A percentile compares a stretch with the other conserved stretches of the same genome.
phyloP scores from a whole-genome alignment of 2,329 filamentous ascomycete species.

The Coniochaeta pulveracea region DNA sequence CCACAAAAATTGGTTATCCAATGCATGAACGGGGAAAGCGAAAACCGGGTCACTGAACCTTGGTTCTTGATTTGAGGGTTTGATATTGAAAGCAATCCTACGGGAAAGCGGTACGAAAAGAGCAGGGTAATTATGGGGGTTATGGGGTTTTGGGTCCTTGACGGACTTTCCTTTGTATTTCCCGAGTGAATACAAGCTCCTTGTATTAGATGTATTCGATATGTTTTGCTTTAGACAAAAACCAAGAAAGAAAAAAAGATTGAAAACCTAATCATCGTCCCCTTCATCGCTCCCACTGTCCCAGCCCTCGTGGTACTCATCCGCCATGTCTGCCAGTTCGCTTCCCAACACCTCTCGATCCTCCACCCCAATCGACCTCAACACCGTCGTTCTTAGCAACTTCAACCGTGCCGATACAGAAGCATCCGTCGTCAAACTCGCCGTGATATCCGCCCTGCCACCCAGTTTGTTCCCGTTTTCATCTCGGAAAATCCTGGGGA shows the following conservation, averaged over 20 bases:
- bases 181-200: no score
- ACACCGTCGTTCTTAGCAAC: constrained; percentile 50
- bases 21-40: no score
- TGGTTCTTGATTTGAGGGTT: no score
- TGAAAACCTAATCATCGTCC: constrained; percentile 39
- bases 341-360: constrained; percentile 79
- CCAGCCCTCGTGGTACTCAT: constrained; percentile 86
- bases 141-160: no score
- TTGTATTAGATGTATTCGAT: no score
- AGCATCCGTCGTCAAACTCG: constrained; percentile 63
- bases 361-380: constrained; percentile 55
- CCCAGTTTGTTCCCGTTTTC: constrained; percentile 21
- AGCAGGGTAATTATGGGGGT: no score
- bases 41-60: no score
- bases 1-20: no score
- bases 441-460: constrained; percentile 34
- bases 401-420: constrained; percentile 60
- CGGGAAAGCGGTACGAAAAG: no score
- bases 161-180: no score
- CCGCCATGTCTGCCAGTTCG: constrained; percentile 68
- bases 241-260: neutral
- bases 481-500: constrained; percentile 60
- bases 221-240: no score
- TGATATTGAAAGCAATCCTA: no score
- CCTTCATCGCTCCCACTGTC: constrained; percentile 63